Evolutionary conservation across 176 grass and related monocot species (phyloP).

Genomic region (Hyparrhenia diplandra): DNA sequence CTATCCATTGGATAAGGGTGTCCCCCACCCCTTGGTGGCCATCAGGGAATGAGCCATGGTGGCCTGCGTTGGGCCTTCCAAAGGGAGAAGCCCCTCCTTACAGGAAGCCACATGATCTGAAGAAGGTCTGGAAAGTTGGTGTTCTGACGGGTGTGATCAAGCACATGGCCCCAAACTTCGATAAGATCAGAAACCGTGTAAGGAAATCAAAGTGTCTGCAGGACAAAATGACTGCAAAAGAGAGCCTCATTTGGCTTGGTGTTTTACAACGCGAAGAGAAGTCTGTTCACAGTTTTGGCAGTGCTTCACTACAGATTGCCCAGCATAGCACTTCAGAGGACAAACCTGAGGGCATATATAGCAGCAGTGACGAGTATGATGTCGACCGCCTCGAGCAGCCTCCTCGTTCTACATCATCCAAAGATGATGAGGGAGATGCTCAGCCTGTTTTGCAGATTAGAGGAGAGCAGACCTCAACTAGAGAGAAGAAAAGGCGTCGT

Average conservation of each 20-base stretch:
- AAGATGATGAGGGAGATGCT: conserved; percentile 35
- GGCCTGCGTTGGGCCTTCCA: conserved; percentile 31
- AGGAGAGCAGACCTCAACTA: conserved; percentile 2
- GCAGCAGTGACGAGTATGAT: conserved; percentile 67
- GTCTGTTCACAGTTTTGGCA: conserved; percentile 26
- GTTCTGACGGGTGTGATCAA: conserved; percentile 52
- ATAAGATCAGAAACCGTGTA: conserved; percentile 34
- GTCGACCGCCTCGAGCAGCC: conserved; percentile 47
- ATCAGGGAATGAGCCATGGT: conserved; percentile 51
- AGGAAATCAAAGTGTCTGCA: conserved; percentile 59
- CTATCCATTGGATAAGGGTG: conserved; percentile 49
- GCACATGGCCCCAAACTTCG: conserved; percentile 55
- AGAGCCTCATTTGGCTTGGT: conserved; percentile 80
- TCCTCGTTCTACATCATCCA: conserved; percentile 43
- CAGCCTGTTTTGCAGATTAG: conserved; percentile 27
- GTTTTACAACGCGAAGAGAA: conserved; percentile 67
- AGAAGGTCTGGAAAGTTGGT: conserved; percentile 65
- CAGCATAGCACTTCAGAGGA: conserved; percentile 31
- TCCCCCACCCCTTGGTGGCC: conserved; percentile 72
- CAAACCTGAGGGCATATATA: conserved; percentile 42
- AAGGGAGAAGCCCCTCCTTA: conserved; percentile 32
- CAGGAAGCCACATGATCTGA: conserved; percentile 61
- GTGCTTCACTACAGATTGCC: conserved; percentile 25
- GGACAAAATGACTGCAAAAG: conserved; percentile 63
- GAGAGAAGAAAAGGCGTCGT: not conserved